Conservation (phyloP, 2,329 filamentous ascomycete species). For the Lomentospora prolificans region DNA sequence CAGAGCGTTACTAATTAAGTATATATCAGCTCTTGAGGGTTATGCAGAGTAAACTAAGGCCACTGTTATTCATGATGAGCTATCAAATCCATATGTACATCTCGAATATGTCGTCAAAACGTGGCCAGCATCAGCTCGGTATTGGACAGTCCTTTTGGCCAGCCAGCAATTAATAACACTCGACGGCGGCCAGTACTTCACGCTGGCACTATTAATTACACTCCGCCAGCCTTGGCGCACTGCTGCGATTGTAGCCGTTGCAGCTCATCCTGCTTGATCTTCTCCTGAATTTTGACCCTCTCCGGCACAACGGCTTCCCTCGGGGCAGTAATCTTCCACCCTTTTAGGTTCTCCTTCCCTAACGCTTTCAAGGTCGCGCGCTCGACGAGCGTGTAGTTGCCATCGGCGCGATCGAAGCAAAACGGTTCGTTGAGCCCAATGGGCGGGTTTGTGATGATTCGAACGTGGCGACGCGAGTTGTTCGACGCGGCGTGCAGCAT, state of each 20-base stretch:
- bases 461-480: slow-evolving; percentile 17
- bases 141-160: no score
- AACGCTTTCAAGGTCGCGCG: slow-evolving; percentile 40
- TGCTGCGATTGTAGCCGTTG: slow-evolving; percentile 25
- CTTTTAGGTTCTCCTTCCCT: slow-evolving; percentile 33
- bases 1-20: no score
- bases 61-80: no score
- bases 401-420: slow-evolving; percentile 28
- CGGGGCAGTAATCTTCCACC: slow-evolving; percentile 40
- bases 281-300: slow-evolving; percentile 18
- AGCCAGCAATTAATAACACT: no score
- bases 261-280: slow-evolving; percentile 24
- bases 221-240: not conserved
- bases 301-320: slow-evolving; percentile 38
- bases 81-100: no score
- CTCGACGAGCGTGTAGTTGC: slow-evolving; percentile 45
- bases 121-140: no score
- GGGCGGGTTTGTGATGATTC: slow-evolving; percentile 22
- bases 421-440: slow-evolving; percentile 33
- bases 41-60: no score
- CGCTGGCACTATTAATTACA: not conserved
- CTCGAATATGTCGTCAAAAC: no score
- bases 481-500: slow-evolving; percentile 46
- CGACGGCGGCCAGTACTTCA: no score
- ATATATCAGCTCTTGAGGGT: no score